Evolutionary conservation across 2,329 filamentous ascomycete genomes (phyloP).

Genomic region (Arachnomyces sp.): DNA sequence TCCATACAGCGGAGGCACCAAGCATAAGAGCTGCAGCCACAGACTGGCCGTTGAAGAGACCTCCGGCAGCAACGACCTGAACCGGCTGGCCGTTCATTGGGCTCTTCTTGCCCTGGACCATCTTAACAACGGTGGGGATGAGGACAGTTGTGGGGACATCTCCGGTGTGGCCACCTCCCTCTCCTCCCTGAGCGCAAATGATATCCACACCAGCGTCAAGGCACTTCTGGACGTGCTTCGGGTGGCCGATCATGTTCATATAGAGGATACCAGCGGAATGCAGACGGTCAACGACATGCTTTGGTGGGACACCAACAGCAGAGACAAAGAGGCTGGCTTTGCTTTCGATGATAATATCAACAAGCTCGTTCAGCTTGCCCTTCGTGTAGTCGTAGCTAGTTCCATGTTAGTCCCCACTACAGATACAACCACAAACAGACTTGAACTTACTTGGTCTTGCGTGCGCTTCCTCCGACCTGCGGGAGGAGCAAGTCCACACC

Average conservation of each 20-base stretch:
- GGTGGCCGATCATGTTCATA: conserved; percentile 99
- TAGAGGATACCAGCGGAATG: conserved; percentile 83
- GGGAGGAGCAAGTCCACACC: conserved; percentile 90
- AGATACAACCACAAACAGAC: background rate
- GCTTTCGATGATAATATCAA: conserved; percentile 87
- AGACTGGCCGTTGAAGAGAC: conserved; percentile 86
- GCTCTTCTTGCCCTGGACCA: conserved; percentile 72
- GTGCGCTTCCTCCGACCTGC: conserved; percentile 86
- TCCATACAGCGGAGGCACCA: conserved; percentile 87
- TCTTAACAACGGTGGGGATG: conserved; percentile 82
- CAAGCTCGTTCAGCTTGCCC: conserved; percentile 85
- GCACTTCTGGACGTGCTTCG: conserved; percentile 97
- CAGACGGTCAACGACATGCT: conserved; percentile 78
- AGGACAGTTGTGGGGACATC: conserved; percentile 86
- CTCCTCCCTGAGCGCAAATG: conserved; percentile 96
- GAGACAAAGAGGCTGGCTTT: conserved; percentile 92
- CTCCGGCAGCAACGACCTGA: conserved; percentile 87
- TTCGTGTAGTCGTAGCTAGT: conserved; percentile 97
- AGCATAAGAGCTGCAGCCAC: conserved; percentile 87
- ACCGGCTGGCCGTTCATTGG: conserved; percentile 81
- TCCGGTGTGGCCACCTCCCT: conserved; percentile 94
- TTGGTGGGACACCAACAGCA: conserved; percentile 88
- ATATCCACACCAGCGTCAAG: conserved; percentile 87
- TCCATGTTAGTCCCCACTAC: conserved; percentile 11
- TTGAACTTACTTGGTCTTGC: conserved; percentile 73